Base-by-base conservation (phyloP, 139 green algal genomes). In the Edaphochlamys debaryana region DNA sequence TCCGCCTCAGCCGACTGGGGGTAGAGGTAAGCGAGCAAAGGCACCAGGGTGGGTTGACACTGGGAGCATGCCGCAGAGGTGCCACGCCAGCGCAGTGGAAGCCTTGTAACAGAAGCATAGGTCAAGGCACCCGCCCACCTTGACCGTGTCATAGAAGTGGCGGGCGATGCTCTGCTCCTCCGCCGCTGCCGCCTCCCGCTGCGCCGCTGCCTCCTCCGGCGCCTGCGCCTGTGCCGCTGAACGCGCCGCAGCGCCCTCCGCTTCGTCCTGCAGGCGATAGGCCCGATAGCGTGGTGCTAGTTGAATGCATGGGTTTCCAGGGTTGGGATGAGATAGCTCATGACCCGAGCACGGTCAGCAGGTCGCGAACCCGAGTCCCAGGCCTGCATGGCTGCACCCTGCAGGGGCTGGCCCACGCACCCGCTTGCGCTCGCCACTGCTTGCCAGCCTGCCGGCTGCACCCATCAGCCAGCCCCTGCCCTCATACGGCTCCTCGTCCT, bases 141-240 rank as follows among this genome's bases (percentile, higher is more conserved):
- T 20, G n/a, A 82, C 66, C 4, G 42, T 32, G 9, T 64, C 76
- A 13, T 82, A 42, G 76, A 82, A 82, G 76, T 82, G 62, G 42
- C 32, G 42, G 1, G 37, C 25, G 42, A 82, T 73, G 27, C 42
- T 42, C 32, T 52, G 63, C 62, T 74, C 76, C 19, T 48, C 75
- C 29, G 60, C 75, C 36, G 17, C 19, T 54, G 52, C 19, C 23
- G 36, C 37, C 27, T 17, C 30, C 32, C 15, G 4, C 56, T 30
- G 3, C 27, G 15, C 58, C 3, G 58, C 29, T 29, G 8, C 54
- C 54, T 17, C 54, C 54, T 4, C 17, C 48, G 11, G 15, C 48
- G 48, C 15, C 48, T 15, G 48, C 11, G 48, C 48, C 48, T 15
- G 48, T 15, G 15, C 11, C 48, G 48, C 48, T 54, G 48, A 54